phyloP scores from a whole-genome alignment of 768 basidiomycete genomes.

The Cystofilobasidium macerans region DNA sequence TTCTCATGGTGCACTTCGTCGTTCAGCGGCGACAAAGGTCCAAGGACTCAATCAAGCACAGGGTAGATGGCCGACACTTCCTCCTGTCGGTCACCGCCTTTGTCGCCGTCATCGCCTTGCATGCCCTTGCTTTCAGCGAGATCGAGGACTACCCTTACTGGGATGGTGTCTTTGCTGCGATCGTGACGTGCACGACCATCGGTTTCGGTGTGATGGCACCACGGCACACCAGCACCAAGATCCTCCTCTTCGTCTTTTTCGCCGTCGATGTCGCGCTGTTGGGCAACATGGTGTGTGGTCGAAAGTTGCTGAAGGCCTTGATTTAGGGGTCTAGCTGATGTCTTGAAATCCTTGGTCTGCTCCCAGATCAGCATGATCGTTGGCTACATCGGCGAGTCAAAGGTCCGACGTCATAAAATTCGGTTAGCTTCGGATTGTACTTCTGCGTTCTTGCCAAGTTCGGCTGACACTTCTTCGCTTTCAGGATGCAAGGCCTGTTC shows the following conservation, averaged over 20 bases:
- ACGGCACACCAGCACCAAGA: slow-evolving; percentile 10
- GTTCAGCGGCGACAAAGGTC: neutral
- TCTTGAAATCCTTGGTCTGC: slow-evolving; percentile 3
- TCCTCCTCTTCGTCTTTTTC: slow-evolving; percentile 22
- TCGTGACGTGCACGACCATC: slow-evolving; percentile 28
- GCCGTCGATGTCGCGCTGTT: slow-evolving; percentile 12
- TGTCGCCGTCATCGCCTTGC: slow-evolving; percentile 15
- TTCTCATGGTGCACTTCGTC: slow-evolving; percentile 10
- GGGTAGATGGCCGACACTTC: slow-evolving; percentile 24
- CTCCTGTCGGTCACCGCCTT: slow-evolving; percentile 12
- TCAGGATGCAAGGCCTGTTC: neutral
- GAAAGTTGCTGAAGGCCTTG: too few species aligned
- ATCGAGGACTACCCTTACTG: slow-evolving; percentile 38
- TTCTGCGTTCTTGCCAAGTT: neutral
- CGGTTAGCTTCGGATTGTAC: neutral
- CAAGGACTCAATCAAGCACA: slow-evolving; percentile 16
- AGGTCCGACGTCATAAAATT: too few species aligned
- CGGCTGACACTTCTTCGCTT: neutral
- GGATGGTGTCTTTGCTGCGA: slow-evolving; percentile 32
- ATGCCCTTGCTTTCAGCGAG: slow-evolving; percentile 31
- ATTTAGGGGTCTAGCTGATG: neutral
- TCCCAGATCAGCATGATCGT: slow-evolving; percentile 20
- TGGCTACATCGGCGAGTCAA: too few species aligned
- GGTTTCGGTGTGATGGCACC: slow-evolving; percentile 38
- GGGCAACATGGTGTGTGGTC: slow-evolving; percentile 19